Base-by-base conservation (phyloP, 2,329 filamentous ascomycete genomes). In the Hymenoscyphus fraxineus region DNA sequence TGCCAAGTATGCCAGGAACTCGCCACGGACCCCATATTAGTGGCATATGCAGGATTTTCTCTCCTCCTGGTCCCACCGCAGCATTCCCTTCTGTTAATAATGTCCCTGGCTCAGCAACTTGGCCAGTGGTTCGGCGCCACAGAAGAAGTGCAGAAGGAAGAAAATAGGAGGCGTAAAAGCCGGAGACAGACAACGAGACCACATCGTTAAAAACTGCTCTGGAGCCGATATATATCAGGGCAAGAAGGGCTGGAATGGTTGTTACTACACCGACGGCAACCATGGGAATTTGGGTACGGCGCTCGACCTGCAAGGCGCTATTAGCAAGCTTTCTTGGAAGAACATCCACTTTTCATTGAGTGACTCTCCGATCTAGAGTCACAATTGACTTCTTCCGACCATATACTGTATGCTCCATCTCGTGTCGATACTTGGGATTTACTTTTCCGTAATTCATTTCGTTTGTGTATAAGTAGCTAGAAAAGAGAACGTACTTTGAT, bases 11-110 rank as follows among this genome's bases (percentile, higher is more conserved):
- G 3, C 83, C 83, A 0, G 80, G 81, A 0, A 87, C 64, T 54
- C 79, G 80, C 79, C 83, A 87, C 0, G 83, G 83, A 0, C 85
- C 85, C 84, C 84, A 87, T 7, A 77, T 72, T 0, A 83, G 73
- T 27, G 69, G 51, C 9, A 27, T 62, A 32, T 59, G 41, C 56
- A 51, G 44, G 9, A 51, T 3, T 10, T 9, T 62, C 31, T 16
- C 65, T 57, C 47, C 31, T 27, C 31, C 59, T 54, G 32, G 68
- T 22, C 32, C 67, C 64, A 2, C 56, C 58, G 35, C 40, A 39
- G 32, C 61, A 67, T 56, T 69, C 40, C n/a, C 16, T 6, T 22
- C 44, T 16, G 19, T 51, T 6, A 51, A 5, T 51, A 9, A 1
- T 16, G 44, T 51, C n/a, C 6, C 58, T 61, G 58, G 66, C 61